phyloP scores from a whole-genome alignment of 192 early-diverging fungal species.

The Coemansia sp. region DNA sequence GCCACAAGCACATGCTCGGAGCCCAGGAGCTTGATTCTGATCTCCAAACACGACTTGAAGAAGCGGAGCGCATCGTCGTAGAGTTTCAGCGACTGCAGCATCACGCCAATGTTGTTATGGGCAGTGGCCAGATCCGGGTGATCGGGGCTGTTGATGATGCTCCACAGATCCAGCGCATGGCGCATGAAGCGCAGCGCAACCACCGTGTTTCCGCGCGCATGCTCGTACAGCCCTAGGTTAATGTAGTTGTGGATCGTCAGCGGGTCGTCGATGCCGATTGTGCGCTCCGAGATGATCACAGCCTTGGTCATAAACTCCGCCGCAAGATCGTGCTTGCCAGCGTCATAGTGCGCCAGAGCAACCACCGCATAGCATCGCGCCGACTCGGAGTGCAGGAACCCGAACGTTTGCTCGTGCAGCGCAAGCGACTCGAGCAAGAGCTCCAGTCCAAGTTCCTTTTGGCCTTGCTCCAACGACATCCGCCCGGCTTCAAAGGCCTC shows the following conservation, averaged over 20 bases:
- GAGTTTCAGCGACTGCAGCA: slow-evolving; percentile 70
- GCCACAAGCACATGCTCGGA: slow-evolving; percentile 68
- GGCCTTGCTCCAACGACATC: slow-evolving; percentile 71
- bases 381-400: slow-evolving; percentile 87
- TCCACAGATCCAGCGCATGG: slow-evolving; percentile 80
- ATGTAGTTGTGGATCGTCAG: slow-evolving; percentile 89
- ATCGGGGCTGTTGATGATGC: slow-evolving; percentile 69
- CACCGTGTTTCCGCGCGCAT: slow-evolving; percentile 65
- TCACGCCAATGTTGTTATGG: slow-evolving; percentile 64
- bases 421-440: slow-evolving; percentile 77
- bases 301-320: slow-evolving; percentile 67
- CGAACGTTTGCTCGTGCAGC: slow-evolving; percentile 91
- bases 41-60: slow-evolving; percentile 68
- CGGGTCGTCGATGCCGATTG: slow-evolving; percentile 79
- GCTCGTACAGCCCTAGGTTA: slow-evolving; percentile 90
- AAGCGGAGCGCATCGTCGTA: slow-evolving; percentile 63
- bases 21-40: slow-evolving; percentile 66
- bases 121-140: slow-evolving; percentile 89
- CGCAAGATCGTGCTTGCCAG: slow-evolving; percentile 66
- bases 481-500: slow-evolving; percentile 87
- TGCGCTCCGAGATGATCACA: slow-evolving; percentile 81
- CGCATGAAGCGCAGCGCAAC: slow-evolving; percentile 73
- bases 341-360: slow-evolving; percentile 81
- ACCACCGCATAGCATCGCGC: slow-evolving; percentile 80
- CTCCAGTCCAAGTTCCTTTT: slow-evolving; percentile 78